phyloP scores from a whole-genome alignment of 495 filamentous ascomycete species.

The Podospora pseudoanserina region DNA sequence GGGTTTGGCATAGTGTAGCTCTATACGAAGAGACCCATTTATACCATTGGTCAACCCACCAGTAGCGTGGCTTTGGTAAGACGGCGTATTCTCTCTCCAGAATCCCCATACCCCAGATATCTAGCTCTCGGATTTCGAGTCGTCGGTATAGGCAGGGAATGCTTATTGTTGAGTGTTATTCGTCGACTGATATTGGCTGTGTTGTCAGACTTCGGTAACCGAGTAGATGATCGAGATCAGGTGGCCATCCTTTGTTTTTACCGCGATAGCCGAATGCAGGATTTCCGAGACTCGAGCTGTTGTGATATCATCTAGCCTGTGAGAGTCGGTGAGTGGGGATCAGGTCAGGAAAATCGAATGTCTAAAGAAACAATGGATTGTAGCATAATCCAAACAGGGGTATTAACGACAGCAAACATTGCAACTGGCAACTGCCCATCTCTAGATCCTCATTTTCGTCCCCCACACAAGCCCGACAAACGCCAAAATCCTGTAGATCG shows the following conservation, averaged over 20 bases:
- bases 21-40: neutral
- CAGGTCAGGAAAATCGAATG: no score
- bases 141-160: neutral
- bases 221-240: neutral
- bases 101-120: neutral
- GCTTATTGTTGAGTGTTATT: neutral
- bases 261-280: neutral
- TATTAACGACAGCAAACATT: neutral
- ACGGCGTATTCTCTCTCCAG: neutral
- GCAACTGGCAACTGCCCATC: neutral
- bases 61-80: neutral
- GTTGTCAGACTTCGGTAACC: neutral
- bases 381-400: neutral
- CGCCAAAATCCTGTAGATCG: slow-evolving; percentile 40
- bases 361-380: neutral
- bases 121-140: neutral
- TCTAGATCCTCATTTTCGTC: slow-evolving; percentile 7
- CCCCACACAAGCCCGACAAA: slow-evolving; percentile 38
- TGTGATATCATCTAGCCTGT: neutral
- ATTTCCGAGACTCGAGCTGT: neutral
- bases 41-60: neutral
- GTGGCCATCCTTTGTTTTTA: neutral
- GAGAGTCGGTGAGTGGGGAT: no score
- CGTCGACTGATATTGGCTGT: neutral
- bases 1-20: neutral